A percentile compares a stretch with the other conserved stretches of the same genome.
Conservation (phyloP, 169 alveolate species). For the Cryptosporidium baileyi region DNA sequence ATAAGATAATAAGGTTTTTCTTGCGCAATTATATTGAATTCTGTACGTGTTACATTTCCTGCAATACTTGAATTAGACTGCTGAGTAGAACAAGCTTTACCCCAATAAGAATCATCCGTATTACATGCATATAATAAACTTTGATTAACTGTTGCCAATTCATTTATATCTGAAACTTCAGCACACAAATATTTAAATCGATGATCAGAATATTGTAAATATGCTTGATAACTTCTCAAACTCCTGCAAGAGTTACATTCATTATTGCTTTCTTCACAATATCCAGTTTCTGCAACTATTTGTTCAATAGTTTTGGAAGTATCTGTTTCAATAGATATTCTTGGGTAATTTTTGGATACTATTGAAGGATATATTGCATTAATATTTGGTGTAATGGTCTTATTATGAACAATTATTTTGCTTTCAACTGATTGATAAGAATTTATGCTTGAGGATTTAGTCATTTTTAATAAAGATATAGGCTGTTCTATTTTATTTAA, state of each 20-base stretch:
- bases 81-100: slow-evolving; percentile 53
- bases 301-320: slow-evolving; percentile 48
- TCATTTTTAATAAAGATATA: slow-evolving; percentile 13
- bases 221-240: slow-evolving; percentile 59
- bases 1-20: not conserved
- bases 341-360: slow-evolving; percentile 30
- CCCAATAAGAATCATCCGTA: slow-evolving; percentile 63
- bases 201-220: slow-evolving; percentile 12
- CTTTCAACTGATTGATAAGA: not conserved
- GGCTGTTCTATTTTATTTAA: slow-evolving; percentile 28
- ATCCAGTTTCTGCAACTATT: slow-evolving; percentile 14
- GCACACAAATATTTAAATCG: slow-evolving; percentile 34
- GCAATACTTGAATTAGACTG: slow-evolving; percentile 57
- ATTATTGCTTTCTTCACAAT: not conserved
- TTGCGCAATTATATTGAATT: slow-evolving; percentile 18
- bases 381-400: slow-evolving; percentile 33
- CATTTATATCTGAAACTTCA: slow-evolving; percentile 9
- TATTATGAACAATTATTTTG: slow-evolving; percentile 11
- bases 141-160: not conserved
- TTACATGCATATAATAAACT: slow-evolving; percentile 33
- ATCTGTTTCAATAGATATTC: slow-evolving; percentile 8
- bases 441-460: not conserved
- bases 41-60: slow-evolving; percentile 33
- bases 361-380: slow-evolving; percentile 8
- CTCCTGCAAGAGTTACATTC: slow-evolving; percentile 51